phyloP scores from a whole-genome alignment of 2,329 filamentous ascomycete species.

The Colletotrichum ledebouriae region DNA sequence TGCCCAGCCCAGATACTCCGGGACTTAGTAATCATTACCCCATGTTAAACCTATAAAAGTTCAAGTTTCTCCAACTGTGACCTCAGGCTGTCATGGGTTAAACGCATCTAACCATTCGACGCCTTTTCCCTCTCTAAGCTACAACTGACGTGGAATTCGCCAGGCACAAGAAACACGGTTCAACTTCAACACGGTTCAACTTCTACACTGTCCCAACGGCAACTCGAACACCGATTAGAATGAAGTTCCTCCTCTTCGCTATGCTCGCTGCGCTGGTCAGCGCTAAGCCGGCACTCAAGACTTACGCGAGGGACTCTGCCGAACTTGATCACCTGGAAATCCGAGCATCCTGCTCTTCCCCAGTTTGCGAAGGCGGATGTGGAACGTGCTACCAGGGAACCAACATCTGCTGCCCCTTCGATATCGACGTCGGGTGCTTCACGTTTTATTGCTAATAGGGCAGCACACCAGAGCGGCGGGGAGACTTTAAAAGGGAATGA shows the following conservation, averaged over 20 bases:
- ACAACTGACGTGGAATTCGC: no score
- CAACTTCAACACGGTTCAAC: no score
- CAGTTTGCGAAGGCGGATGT: neutral
- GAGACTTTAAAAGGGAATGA: neutral
- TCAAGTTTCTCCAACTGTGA: no score
- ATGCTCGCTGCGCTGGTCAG: slow-evolving; percentile 1
- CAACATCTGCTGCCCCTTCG: neutral
- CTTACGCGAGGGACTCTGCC: neutral
- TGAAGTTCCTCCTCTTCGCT: neutral
- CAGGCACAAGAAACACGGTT: no score
- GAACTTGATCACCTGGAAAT: neutral
- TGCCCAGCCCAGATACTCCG: no score
- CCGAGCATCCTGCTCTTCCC: neutral
- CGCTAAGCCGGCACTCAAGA: slow-evolving; percentile 10
- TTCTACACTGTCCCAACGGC: no score
- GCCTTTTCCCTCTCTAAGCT: no score
- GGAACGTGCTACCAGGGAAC: neutral
- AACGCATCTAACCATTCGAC: no score
- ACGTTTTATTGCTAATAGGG: neutral
- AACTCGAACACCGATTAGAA: neutral
- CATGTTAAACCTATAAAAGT: no score
- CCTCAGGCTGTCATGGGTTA: no score
- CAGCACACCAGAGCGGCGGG: neutral
- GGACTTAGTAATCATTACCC: no score
- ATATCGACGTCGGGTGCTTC: neutral